These are phyloP conservation scores for Syzygium aromaticum DNA, from an alignment of 345 rosid species.

Conservation along the genomic window DNA sequence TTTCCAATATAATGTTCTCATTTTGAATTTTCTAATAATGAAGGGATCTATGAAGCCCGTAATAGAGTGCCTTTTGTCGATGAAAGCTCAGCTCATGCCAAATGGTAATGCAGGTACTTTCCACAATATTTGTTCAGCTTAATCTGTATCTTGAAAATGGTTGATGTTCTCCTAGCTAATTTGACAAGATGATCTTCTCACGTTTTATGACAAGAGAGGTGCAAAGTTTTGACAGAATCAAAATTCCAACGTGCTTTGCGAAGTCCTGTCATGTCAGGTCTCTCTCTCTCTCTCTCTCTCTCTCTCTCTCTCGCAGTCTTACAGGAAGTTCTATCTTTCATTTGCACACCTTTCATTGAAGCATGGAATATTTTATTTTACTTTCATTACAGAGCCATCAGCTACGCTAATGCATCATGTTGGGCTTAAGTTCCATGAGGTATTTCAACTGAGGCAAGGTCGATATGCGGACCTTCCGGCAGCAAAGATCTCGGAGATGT, in stretches of 20 bases:
- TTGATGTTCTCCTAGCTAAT: constrained; percentile 10
- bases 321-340: neutral
- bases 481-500: constrained; percentile 78
- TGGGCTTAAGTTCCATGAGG: constrained; percentile 85
- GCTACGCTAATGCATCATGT: constrained; percentile 43
- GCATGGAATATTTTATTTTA: neutral
- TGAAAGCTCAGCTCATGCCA: constrained; percentile 22
- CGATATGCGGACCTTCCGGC: constrained; percentile 69
- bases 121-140: neutral
- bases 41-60: constrained; percentile 54
- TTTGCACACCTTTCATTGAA: neutral
- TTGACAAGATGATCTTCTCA: constrained; percentile 10
- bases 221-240: constrained; percentile 28
- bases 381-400: constrained; percentile 33
- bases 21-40: constrained; percentile 3
- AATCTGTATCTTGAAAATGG: constrained; percentile 6
- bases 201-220: constrained; percentile 41
- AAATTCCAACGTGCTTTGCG: constrained; percentile 43
- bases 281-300: neutral
- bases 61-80: constrained; percentile 32
- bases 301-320: neutral
- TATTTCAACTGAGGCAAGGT: constrained; percentile 84
- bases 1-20: neutral
- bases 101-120: constrained; percentile 10
- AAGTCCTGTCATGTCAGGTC: constrained; percentile 39